Percentiles rank a stretch among this genome's conserved stretches.
Conservation (phyloP, 805 yeast species). For the Suhomyces vadensis region DNA sequence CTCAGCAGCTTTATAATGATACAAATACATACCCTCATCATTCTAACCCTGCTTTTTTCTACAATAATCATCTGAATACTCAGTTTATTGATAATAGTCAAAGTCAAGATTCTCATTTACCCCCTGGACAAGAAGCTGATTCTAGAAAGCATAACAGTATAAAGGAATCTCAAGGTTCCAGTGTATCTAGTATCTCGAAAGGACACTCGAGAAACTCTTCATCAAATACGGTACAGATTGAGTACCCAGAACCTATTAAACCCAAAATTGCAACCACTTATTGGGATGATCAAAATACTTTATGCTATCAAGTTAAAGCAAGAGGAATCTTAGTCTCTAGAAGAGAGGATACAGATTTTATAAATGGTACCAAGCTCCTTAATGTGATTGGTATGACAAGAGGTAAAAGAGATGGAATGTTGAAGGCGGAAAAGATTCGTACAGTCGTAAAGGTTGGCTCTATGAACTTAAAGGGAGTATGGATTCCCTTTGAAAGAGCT, state of each 20-base stretch:
- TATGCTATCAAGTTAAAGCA: slow-evolving; percentile 40
- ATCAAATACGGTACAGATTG: slow-evolving; percentile 10
- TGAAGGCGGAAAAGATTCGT: slow-evolving; percentile 34
- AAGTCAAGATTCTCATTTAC: neutral
- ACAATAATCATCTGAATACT: neutral
- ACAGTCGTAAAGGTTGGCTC: slow-evolving; percentile 35
- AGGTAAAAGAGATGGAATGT: slow-evolving; percentile 42
- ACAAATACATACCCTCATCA: neutral
- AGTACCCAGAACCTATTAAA: slow-evolving; percentile 22
- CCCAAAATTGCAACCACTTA: slow-evolving; percentile 37
- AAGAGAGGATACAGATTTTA: slow-evolving; percentile 34
- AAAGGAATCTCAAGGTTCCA: neutral
- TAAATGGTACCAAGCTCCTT: slow-evolving; percentile 41
- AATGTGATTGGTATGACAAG: slow-evolving; percentile 42
- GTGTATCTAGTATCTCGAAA: neutral
- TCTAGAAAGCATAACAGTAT: neutral
- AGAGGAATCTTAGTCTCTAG: slow-evolving; percentile 35
- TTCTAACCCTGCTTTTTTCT: neutral
- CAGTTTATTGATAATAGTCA: neutral
- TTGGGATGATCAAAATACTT: slow-evolving; percentile 40
- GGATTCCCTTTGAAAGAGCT: slow-evolving; percentile 44
- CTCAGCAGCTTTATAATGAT: neutral
- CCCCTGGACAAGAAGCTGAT: neutral
- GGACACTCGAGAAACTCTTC: slow-evolving; percentile 20
- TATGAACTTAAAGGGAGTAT: slow-evolving; percentile 43